Evolutionary conservation across 805 yeast species (phyloP), one percentile per base, ranked within the genome.

Genomic region (Candida schatavii): DNA sequence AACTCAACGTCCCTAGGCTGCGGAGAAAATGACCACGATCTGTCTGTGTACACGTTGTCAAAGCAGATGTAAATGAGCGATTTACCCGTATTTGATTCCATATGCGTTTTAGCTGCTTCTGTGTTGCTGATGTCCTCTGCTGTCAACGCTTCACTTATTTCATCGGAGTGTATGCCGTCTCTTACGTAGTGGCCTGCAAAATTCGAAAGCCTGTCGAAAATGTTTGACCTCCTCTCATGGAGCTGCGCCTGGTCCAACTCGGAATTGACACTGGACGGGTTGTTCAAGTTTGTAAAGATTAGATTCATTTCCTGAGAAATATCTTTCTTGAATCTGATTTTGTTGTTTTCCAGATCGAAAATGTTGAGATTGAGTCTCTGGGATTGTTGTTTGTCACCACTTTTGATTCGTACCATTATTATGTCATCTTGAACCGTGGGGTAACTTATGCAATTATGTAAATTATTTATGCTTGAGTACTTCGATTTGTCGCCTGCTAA

Each of bases 11-110:
- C 72, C 27, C 59, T 52, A 4, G 52, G 22, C 19, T 45, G 45
- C 4, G 72, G 68, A 14, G 53, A 51, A 47, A 66, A 70, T 15
- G 72, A 62, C 74, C 74, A 70, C 6, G 72, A 65, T 45, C 64
- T 62, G 48, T 70, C 75, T 33, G 48, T 52, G 51, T 62, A 70
- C 23, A 68, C 39, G 46, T 70, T 70, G 50, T 70, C 74, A 51
- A 70, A 70, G 46, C 75, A 70, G 14, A 70, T 54, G 47, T 66
- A 56, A 15, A 70, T 57, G 29, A 55, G 49, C 6, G 64, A 61
- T 39, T 54, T 56, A 4, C 61, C 66, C 20, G 51, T 43, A 35
- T 50, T 46, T 18, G 52, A 46, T 29, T 50, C 46, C 35, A 57
- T 39, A 3, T 55, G 40, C 18, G 56, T 52, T 11, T 46, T 37